These are phyloP conservation scores for Apocynum venetum DNA, from an alignment of 257 asterid species.

Conservation along the genomic window DNA sequence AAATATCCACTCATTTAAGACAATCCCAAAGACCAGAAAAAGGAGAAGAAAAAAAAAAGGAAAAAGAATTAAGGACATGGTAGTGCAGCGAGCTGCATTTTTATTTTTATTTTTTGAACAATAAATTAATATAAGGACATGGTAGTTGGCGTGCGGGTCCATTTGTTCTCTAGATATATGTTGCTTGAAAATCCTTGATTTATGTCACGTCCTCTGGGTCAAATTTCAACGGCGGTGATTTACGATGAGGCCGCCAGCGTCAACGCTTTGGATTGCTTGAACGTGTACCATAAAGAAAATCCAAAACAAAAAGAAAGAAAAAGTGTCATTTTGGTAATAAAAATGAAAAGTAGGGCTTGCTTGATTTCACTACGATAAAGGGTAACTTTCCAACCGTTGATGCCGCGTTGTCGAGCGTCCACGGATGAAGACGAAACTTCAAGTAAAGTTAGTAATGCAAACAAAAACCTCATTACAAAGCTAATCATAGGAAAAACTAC, in stretches of 20 bases:
- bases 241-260: not conserved
- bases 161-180: not conserved
- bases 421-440: slow-evolving; percentile 37
- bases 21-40: no score
- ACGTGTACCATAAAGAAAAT: not conserved
- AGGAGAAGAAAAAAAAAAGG: no score
- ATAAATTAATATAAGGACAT: not conserved
- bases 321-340: slow-evolving; percentile 18
- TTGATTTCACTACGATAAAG: not conserved
- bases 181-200: not conserved
- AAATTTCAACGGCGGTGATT: slow-evolving; percentile 15
- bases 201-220: not conserved
- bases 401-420: slow-evolving; percentile 23
- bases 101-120: not conserved
- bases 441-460: slow-evolving; percentile 25
- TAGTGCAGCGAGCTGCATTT: no score
- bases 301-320: not conserved
- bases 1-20: no score
- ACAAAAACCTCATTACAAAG: slow-evolving; percentile 29
- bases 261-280: not conserved
- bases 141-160: slow-evolving; percentile 26
- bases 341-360: not conserved
- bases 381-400: slow-evolving; percentile 18
- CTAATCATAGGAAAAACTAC: slow-evolving; percentile 39
- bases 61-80: no score